phyloP scores from a whole-genome alignment of 352 stramenopile genomes.

The Elongisporangium senticosum region DNA sequence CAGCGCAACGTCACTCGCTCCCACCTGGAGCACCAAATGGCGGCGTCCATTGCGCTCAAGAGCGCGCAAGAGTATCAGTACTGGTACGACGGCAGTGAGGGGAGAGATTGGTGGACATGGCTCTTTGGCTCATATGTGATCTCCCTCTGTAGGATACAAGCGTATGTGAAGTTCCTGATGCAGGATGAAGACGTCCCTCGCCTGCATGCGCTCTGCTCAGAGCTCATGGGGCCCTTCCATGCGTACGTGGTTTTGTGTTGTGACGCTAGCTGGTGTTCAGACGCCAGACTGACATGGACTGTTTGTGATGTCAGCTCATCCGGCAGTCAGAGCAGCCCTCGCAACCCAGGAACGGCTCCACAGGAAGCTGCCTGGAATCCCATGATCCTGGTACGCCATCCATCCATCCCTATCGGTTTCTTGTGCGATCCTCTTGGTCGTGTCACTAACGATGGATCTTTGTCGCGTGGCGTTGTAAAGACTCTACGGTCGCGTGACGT shows the following conservation, averaged over 20 bases:
- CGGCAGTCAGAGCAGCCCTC: not conserved
- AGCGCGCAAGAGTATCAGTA: slow-evolving; percentile 77
- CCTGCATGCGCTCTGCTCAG: slow-evolving; percentile 70
- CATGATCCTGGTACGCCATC: slow-evolving; percentile 37
- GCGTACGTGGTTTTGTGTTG: slow-evolving; percentile 20
- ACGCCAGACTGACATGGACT: not conserved
- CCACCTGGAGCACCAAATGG: slow-evolving; percentile 82
- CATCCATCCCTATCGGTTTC: slow-evolving; percentile 3
- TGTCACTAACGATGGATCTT: slow-evolving; percentile 8
- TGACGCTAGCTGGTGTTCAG: not conserved
- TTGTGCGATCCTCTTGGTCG: not conserved
- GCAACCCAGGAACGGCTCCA: not conserved
- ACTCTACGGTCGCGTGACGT: slow-evolving; percentile 66
- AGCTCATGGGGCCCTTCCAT: slow-evolving; percentile 76
- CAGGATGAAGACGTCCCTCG: slow-evolving; percentile 72
- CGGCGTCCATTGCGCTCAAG: slow-evolving; percentile 51
- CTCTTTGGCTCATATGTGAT: not conserved
- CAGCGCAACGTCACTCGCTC: slow-evolving; percentile 80
- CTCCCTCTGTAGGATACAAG: slow-evolving; percentile 48
- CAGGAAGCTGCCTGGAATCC: slow-evolving; percentile 22
- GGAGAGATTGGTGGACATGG: not conserved
- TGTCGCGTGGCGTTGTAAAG: slow-evolving; percentile 16
- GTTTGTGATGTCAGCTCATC: not conserved
- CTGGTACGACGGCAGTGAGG: slow-evolving; percentile 35
- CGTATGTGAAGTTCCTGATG: slow-evolving; percentile 77